Evolutionary conservation across 441 rosid species (phyloP), one percentile per base, ranked within the genome.

Genomic region (Geranium incanum): DNA sequence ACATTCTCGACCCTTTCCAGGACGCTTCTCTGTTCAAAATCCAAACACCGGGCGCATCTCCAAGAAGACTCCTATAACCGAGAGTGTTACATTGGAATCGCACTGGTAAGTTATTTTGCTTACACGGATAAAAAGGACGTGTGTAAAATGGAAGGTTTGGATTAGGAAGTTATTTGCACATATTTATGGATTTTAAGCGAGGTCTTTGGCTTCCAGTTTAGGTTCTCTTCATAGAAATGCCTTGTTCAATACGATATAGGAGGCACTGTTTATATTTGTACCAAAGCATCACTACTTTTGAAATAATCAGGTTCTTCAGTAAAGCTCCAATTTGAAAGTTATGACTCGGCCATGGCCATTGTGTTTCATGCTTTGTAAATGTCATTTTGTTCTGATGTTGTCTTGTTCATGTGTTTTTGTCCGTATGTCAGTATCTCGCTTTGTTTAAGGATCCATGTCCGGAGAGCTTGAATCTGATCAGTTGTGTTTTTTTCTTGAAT

Each of bases 31-130:
- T 74, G 28, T 75, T 87, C 41, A 88, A 78, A 74, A 28, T 80
- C 19, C 94, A 78, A 73, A 81, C 89, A 1, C 85, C 89, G 0
- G 82, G 79, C 4, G 75, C 86, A 73, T 79, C 93, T 7, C 84
- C 92, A 19, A 89, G 92, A 59, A 85, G 90, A 75, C 86, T 83
- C 52, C 75, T 87, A 37, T 90, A 83, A 91, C 1, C 6, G 70
- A 45, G 60, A 68, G 33, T 79, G 87, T 55, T 84, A 80, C 69
- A 80, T 80, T 23, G 33, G 33, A 23, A 81, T 66, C 68, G 63
- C 52, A 41, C 48, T 41, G 48, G 48, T 5, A 7, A 41, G 48
- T 41, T 5, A 1, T 41, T 41, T 41, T 41, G 48, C 48, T 41
- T 39, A 39, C 48, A 5, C 1, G 9, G 48, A 41, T 11, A 1